Percentiles rank a stretch among this genome's conserved stretches.
Evolutionary conservation across 1,284 basidiomycete genomes (phyloP).

Genomic region (Coriolopsis trogii): DNA sequence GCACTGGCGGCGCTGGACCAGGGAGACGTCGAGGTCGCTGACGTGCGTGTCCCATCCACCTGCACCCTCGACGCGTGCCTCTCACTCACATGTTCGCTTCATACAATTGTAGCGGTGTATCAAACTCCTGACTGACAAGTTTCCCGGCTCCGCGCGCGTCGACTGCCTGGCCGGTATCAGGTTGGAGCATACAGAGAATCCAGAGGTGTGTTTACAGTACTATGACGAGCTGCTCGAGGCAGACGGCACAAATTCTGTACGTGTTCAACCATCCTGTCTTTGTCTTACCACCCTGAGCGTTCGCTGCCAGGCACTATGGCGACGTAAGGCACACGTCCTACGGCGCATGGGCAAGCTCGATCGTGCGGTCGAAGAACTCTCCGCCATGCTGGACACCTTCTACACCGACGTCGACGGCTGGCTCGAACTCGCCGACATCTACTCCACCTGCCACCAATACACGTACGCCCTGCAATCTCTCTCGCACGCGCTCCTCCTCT

Average conservation of each 20-base stretch:
- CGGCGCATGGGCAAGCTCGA: slow-evolving; percentile 62
- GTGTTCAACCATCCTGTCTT: slow-evolving; percentile 32
- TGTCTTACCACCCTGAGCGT: not conserved
- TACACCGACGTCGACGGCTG: slow-evolving; percentile 93
- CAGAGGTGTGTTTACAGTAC: slow-evolving; percentile 65
- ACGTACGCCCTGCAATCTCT: slow-evolving; percentile 71
- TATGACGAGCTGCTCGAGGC: slow-evolving; percentile 71
- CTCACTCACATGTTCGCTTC: slow-evolving; percentile 4
- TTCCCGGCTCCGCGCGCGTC: slow-evolving; percentile 84
- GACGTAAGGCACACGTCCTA: slow-evolving; percentile 80
- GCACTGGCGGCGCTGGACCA: slow-evolving; percentile 86
- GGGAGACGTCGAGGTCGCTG: slow-evolving; percentile 78
- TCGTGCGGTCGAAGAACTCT: slow-evolving; percentile 75
- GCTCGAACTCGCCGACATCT: slow-evolving; percentile 92
- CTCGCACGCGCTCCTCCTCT: slow-evolving; percentile 80
- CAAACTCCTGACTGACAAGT: slow-evolving; percentile 66
- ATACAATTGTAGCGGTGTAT: slow-evolving; percentile 58
- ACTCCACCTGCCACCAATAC: slow-evolving; percentile 79
- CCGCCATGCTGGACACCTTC: slow-evolving; percentile 87
- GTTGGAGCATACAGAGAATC: slow-evolving; percentile 74
- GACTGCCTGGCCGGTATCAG: slow-evolving; percentile 84
- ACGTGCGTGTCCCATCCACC: slow-evolving; percentile 55
- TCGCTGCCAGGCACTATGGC: slow-evolving; percentile 70
- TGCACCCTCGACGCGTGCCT: slow-evolving; percentile 17
- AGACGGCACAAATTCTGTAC: slow-evolving; percentile 79